phyloP scores from a whole-genome alignment of 164 flowering plant genomes.

The Protea cynaroides region DNA sequence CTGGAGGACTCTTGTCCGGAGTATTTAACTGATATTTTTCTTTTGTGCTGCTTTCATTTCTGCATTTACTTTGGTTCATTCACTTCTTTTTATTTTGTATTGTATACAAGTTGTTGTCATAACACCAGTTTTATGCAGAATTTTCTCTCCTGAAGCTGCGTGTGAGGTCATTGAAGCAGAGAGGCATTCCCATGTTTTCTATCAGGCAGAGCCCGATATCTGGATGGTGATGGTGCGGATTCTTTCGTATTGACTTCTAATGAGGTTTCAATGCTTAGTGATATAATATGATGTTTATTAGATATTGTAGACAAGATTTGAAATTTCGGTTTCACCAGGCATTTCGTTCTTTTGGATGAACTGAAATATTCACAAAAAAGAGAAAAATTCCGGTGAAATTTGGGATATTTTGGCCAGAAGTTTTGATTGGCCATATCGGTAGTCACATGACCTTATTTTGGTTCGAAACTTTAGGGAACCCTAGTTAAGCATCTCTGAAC shows the following conservation, averaged over 20 bases:
- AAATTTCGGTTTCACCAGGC: no score
- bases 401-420: no score
- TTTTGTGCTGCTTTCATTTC: not conserved
- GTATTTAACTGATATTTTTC: not conserved
- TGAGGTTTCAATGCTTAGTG: constrained; percentile 1
- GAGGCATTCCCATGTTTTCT: constrained; percentile 80
- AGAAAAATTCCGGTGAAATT: no score
- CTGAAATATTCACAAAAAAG: no score
- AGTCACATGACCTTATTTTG: no score
- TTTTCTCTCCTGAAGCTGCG: constrained; percentile 90
- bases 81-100: not conserved
- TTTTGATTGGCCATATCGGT: no score
- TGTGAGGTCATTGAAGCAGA: constrained; percentile 98
- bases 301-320: not conserved
- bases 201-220: constrained; percentile 89
- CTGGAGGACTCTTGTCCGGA: not conserved
- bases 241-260: not conserved
- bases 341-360: no score
- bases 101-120: constrained; percentile 13
- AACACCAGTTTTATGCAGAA: constrained; percentile 43
- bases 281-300: not conserved
- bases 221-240: constrained; percentile 93
- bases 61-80: not conserved
- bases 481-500: no score
- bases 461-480: no score